Evolutionary conservation across 2,329 filamentous ascomycete species (phyloP), one percentile per base, ranked within the genome.

Genomic region (Tolypocladium paradoxum): DNA sequence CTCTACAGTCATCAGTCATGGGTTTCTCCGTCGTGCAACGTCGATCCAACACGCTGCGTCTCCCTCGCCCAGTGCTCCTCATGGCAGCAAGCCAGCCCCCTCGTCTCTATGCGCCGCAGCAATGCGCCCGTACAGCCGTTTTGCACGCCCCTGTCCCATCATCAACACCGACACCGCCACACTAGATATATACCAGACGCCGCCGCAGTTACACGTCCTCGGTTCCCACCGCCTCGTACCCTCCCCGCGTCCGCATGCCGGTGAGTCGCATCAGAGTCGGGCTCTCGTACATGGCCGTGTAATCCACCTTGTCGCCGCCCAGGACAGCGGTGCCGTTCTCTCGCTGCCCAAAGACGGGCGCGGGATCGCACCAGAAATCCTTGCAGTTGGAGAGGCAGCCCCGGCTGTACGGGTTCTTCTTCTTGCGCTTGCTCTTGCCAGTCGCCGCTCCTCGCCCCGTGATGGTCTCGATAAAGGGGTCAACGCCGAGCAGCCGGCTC

Each of bases 351-450:
- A 96, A 92, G 20, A 95, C 68, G 0, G 92, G 87, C 2, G 88
- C 85, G 2, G 88, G 83, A 65, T 97, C 93, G 63, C 88, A 92
- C 90, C 91, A 97, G 68, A 99, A 99, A 69, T 99, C 95, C 59
- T 82, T 86, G 70, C 93, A 99, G 66, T 99, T 99, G 55, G 84
- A 81, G n/a, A 95, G 61, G 38, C 90, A 77, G 8, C 93, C 93
- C 34, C 84, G 78, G 54, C 84, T 92, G 68, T 92, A 99, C 0
- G 91, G 91, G 66, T 97, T 99, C 59, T 77, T 76, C 65, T 79
- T 79, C 57, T 77, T 71, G 60, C 74, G 76, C 70, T 75, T 73
- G 65, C 76, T 73, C 67, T 74, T 70, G 27, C 71, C 69, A 3
- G 76, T 75, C 6, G 85, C 84, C 0, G 87, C 88, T 51, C 88